Conservation (phyloP, 2,329 filamentous ascomycete genomes). For the Fusarium floridanum region DNA sequence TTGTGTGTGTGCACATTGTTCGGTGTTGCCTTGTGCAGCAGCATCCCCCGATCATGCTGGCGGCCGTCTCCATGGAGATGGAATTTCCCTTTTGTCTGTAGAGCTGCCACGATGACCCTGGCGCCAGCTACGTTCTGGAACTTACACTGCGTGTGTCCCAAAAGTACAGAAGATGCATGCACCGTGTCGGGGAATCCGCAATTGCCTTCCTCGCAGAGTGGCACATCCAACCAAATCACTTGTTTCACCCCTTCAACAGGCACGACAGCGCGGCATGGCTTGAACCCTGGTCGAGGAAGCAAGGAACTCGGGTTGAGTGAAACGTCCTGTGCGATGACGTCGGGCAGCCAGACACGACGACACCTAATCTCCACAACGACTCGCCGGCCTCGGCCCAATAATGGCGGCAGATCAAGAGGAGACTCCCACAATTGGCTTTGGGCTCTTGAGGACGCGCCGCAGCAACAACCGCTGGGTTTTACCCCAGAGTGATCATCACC, state of each 20-base stretch:
- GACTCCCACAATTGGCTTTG: background rate
- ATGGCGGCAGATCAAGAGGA: background rate
- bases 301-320: slow-evolving; percentile 34
- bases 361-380: slow-evolving; percentile 23
- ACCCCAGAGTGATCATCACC: slow-evolving; percentile 42
- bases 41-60: slow-evolving; percentile 4
- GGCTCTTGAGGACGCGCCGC: slow-evolving; percentile 12
- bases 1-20: background rate
- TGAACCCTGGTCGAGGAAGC: slow-evolving; percentile 27
- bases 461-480: slow-evolving; percentile 16
- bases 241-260: background rate
- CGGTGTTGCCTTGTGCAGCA: background rate
- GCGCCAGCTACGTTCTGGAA: slow-evolving; percentile 1
- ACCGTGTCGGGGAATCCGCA: slow-evolving; percentile 3
- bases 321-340: slow-evolving; percentile 44
- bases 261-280: slow-evolving; percentile 1
- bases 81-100: slow-evolving; percentile 12
- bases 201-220: background rate
- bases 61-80: slow-evolving; percentile 7
- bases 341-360: slow-evolving; percentile 21
- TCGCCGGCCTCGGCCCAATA: slow-evolving; percentile 27
- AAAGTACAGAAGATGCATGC: slow-evolving; percentile 13
- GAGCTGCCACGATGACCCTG: slow-evolving; percentile 5
- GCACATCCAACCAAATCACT: slow-evolving; percentile 1
- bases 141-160: slow-evolving; percentile 11